A percentile compares a stretch with the other conserved stretches of the same genome.
Evolutionary conservation across 345 rosid species (phyloP).

Genomic region (Camelina laxa): DNA sequence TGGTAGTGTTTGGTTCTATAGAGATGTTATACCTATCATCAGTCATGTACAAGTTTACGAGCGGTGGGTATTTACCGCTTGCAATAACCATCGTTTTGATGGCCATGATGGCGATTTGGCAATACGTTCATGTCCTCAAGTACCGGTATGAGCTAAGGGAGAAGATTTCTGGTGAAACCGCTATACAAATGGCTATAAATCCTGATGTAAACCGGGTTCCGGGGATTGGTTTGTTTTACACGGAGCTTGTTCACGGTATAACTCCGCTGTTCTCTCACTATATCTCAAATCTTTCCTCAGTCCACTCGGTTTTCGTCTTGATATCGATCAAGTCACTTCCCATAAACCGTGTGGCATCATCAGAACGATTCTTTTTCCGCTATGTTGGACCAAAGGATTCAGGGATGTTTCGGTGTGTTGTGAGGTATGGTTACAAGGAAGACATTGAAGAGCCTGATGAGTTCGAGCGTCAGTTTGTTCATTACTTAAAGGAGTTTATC

Average conservation of each 20-base stretch:
- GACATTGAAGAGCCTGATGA: conserved; percentile 46
- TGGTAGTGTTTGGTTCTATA: conserved; percentile 44
- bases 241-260: conserved; percentile 80
- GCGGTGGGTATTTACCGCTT: conserved; percentile 69
- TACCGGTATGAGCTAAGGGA: conserved; percentile 61
- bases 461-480: conserved; percentile 59
- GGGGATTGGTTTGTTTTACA: conserved; percentile 71
- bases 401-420: conserved; percentile 74
- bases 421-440: conserved; percentile 72
- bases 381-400: conserved; percentile 62
- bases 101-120: conserved; percentile 68
- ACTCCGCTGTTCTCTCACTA: conserved; percentile 77
- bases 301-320: conserved; percentile 68
- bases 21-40: conserved; percentile 58
- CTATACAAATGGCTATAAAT: conserved; percentile 48
- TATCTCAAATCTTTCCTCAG: conserved; percentile 58
- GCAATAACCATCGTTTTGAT: conserved; percentile 50
- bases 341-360: conserved; percentile 49
- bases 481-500: conserved; percentile 60
- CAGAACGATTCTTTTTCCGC: conserved; percentile 74
- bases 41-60: conserved; percentile 60
- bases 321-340: conserved; percentile 75
- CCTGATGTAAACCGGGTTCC: conserved; percentile 56
- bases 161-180: conserved; percentile 58
- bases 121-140: conserved; percentile 56